These are phyloP conservation scores for Jacaranda copaia DNA, from an alignment of 257 asterid species.

Conservation along the genomic window DNA sequence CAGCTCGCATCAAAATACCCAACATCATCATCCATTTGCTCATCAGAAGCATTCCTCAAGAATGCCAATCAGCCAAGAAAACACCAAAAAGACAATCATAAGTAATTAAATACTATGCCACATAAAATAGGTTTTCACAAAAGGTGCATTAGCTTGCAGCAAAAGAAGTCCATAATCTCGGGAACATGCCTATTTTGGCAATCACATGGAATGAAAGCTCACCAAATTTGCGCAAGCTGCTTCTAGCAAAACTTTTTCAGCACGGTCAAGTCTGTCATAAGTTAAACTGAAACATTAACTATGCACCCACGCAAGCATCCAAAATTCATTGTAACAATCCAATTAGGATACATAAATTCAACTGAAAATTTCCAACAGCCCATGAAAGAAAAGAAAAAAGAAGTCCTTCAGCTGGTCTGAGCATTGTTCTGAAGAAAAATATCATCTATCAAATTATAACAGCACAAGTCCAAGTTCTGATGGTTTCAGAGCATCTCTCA, in stretches of 20 bases:
- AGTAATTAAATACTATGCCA: not conserved
- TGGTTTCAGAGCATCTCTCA: conserved; percentile 44
- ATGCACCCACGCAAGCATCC: conserved; percentile 6
- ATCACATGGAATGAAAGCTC: too few relatives aligned
- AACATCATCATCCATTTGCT: not conserved
- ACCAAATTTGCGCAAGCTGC: not conserved
- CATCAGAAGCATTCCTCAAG: not conserved
- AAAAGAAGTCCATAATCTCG: not conserved
- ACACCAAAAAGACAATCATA: not conserved
- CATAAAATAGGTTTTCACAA: not conserved
- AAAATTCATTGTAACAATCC: conserved; percentile 26
- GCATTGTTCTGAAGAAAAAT: not conserved
- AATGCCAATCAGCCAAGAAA: not conserved
- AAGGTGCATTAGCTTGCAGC: not conserved
- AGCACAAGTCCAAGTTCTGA: conserved; percentile 68
- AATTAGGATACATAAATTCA: conserved; percentile 23
- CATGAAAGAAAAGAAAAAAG: not conserved
- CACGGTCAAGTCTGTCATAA: not conserved
- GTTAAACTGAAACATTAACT: not conserved
- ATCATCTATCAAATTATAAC: conserved; percentile 36
- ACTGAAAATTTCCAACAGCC: conserved; percentile 1
- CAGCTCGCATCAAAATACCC: not conserved
- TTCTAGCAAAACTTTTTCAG: not conserved
- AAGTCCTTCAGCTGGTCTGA: not conserved
- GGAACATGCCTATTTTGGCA: not conserved